Percentiles rank a stretch among this genome's conserved stretches.
These are phyloP conservation scores for Rhamnella rubrinervis DNA, from an alignment of 331 rosid genomes.

Conservation along the genomic window DNA sequence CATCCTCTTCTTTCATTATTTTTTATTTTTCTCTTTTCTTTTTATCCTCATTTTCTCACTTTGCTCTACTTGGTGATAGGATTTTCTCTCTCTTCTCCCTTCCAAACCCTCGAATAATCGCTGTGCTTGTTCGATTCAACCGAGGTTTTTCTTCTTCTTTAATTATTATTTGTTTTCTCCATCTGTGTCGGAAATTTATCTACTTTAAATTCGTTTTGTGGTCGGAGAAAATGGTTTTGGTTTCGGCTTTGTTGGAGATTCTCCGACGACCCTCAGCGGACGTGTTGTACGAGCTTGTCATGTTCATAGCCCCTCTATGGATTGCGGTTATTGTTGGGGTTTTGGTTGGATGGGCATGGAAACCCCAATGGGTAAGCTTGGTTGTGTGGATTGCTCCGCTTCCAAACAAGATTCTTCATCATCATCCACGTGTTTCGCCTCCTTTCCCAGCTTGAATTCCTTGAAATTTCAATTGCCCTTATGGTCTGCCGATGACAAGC, in stretches of 20 bases:
- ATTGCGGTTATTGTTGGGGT: conserved; percentile 59
- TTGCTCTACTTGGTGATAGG: conserved; percentile 7
- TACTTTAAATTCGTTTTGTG: not conserved
- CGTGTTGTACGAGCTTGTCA: conserved; percentile 36
- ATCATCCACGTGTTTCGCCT: conserved; percentile 20
- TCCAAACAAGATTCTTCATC: conserved; percentile 35
- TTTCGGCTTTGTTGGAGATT: conserved; percentile 41
- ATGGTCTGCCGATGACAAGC: conserved; percentile 27
- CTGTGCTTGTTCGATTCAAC: conserved; percentile 39
- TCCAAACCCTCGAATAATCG: conserved; percentile 36
- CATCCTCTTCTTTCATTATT: not conserved
- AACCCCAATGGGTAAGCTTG: conserved; percentile 59
- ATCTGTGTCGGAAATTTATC: not conserved
- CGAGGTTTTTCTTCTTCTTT: conserved; percentile 32
- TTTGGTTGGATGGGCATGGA: conserved; percentile 70
- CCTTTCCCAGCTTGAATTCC: conserved; percentile 40
- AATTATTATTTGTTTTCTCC: not conserved
- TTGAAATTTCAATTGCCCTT: conserved; percentile 41
- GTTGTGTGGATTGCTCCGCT: conserved; percentile 30
- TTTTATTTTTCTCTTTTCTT: not conserved
- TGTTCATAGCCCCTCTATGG: conserved; percentile 55
- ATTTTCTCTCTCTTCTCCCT: not conserved
- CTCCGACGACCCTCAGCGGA: conserved; percentile 33
- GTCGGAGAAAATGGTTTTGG: conserved; percentile 34
- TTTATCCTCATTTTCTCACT: not conserved